Conservation (phyloP, 2,329 filamentous ascomycete species). For the Hypoxylon rubiginosum region DNA sequence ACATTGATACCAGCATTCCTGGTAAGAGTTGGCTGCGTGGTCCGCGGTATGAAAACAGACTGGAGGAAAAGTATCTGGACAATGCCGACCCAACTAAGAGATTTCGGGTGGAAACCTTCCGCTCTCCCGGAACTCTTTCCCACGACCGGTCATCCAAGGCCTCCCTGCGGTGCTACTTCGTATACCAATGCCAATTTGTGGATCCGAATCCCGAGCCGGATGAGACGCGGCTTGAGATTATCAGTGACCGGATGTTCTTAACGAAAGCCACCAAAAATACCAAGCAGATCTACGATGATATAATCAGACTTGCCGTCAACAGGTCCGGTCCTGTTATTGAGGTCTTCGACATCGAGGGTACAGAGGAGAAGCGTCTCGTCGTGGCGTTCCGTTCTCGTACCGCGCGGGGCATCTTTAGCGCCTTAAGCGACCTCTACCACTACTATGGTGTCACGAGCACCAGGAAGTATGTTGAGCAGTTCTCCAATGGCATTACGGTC, state of each 20-base stretch:
- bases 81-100: constrained; percentile 77
- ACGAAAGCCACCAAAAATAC: constrained; percentile 97
- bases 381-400: constrained; percentile 95
- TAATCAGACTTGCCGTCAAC: constrained; percentile 86
- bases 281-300: constrained; percentile 93
- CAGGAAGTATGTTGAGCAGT: constrained; percentile 98
- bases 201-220: constrained; percentile 78
- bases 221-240: constrained; percentile 90
- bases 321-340: constrained; percentile 96
- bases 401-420: constrained; percentile 93
- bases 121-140: constrained; percentile 85
- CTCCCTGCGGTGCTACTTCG: constrained; percentile 96
- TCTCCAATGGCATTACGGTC: constrained; percentile 97
- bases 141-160: constrained; percentile 76
- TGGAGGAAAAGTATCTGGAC: constrained; percentile 96
- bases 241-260: constrained; percentile 93
- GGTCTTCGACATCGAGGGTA: constrained; percentile 94
- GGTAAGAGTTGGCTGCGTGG: constrained; percentile 82
- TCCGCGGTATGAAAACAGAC: constrained; percentile 92
- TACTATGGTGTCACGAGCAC: constrained; percentile 98
- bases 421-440: constrained; percentile 95
- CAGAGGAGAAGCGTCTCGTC: constrained; percentile 92
- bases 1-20: constrained; percentile 96
- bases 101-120: constrained; percentile 97
- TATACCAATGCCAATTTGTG: constrained; percentile 95